Conservation (phyloP, 192 early-diverging fungal genomes). For the Linnemannia exigua region DNA sequence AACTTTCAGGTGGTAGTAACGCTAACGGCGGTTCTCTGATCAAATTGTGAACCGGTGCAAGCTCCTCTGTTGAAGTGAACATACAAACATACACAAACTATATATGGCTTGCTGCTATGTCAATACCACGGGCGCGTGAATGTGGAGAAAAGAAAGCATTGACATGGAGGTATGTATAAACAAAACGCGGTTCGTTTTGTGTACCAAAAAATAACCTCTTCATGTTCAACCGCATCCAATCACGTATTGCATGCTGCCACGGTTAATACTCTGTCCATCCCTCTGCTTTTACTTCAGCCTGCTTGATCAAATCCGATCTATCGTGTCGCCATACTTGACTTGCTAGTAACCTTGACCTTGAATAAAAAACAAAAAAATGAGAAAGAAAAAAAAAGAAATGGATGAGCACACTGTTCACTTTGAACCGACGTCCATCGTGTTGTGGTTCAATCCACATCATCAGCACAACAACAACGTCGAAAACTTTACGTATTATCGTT, state of each 20-base stretch:
- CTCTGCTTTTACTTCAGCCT: too few species aligned
- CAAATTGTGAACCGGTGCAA: not conserved
- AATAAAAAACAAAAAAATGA: not conserved
- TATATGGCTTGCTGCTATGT: not conserved
- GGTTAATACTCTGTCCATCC: too few species aligned
- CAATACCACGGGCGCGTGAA: not conserved
- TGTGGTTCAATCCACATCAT: too few species aligned
- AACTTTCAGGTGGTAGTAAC: not conserved
- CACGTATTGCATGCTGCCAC: too few species aligned
- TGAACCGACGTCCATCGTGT: not conserved
- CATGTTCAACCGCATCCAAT: too few species aligned
- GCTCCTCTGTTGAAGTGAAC: not conserved
- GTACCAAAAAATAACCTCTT: too few species aligned
- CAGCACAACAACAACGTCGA: not conserved
- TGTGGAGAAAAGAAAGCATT: not conserved
- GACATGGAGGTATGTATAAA: too few species aligned
- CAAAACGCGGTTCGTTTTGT: not conserved
- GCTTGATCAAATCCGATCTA: too few species aligned
- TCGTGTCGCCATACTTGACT: too few species aligned
- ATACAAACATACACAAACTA: not conserved
- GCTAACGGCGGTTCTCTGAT: not conserved
- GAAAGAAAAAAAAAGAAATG: too few species aligned
- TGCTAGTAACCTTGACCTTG: too few species aligned
- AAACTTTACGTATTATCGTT: not conserved
- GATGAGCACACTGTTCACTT: conserved; percentile 4